Evolutionary conservation across 495 filamentous ascomycete species (phyloP).

Genomic region (Aspergillus haitiensis): DNA sequence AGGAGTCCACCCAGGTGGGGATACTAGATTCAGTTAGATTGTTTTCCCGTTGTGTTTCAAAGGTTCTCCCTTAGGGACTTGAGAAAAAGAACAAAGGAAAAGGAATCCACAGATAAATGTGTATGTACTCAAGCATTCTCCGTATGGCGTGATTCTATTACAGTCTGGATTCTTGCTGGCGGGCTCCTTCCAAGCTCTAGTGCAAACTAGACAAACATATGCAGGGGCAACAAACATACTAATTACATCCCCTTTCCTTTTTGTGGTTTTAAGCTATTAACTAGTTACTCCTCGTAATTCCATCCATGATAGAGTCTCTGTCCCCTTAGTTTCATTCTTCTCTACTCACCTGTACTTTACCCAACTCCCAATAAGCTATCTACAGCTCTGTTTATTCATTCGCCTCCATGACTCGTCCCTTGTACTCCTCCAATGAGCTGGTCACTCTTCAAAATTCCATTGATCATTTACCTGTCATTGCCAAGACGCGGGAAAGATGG

Average conservation of each 20-base stretch:
- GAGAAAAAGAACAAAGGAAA: neutral
- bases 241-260: neutral
- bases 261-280: neutral
- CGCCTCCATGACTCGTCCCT: too few species aligned
- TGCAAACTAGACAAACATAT: constrained; percentile 17
- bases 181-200: neutral
- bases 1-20: too few species aligned
- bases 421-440: too few species aligned
- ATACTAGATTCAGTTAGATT: too few species aligned
- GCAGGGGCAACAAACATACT: neutral
- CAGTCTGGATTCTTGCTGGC: neutral
- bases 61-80: neutral
- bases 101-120: neutral
- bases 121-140: neutral
- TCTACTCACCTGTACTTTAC: too few species aligned
- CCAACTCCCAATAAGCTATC: too few species aligned
- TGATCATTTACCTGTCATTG: neutral
- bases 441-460: neutral
- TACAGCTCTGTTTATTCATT: too few species aligned
- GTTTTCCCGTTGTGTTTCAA: too few species aligned
- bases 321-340: too few species aligned
- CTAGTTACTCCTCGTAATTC: neutral
- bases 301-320: neutral
- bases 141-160: neutral
- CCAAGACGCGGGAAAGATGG: constrained; percentile 19